Evolutionary conservation across 257 asterid genomes (phyloP), one percentile per base, ranked within the genome.

Genomic region (Fraxinus quadrangulata): DNA sequence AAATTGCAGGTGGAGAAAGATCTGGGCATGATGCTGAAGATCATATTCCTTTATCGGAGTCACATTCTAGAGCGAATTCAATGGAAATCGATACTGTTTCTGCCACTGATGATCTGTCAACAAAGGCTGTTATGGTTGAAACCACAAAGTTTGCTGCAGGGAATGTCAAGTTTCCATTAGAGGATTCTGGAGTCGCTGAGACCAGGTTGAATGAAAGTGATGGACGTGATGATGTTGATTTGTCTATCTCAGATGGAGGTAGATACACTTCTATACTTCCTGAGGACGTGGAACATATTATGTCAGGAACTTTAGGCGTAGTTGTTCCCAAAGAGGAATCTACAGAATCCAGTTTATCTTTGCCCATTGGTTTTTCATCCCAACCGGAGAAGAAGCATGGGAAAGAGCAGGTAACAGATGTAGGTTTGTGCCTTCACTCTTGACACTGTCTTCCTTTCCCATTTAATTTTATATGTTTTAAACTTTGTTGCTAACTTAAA

Each of bases 351-450:
- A 63, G 77, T 80, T 63, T 45, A 72, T 77, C 83, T 69, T 78
- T 81, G 77, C 85, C 87, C 70, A 67, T 75, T 84, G 89, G 86
- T 63, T 30, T 68, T 65, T 75, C 88, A 47, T 73, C 88, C 49
- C 81, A 85, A 72, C 74, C 71, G 74, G 88, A 83, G 78, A 77
- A 78, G 74, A 82, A 56, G 72, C 87, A 75, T 72, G 81, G 79
- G 86, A 87, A 81, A 85, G 94, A 86, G 93, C 98, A 90, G 97
- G 97, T 93, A 96, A 86, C 94, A 90, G 97, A 88, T 86, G 89
- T 92, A 93, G 98, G 98, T 96, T 89, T 96, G 98, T 96, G 90
- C 94, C 97, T 85, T 89, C 83, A 85, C 97, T 88, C 94, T 87
- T 80, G 87, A 86, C 84, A 61, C 89, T 83, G 40, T 70, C 24